phyloP scores from a whole-genome alignment of 768 basidiomycete species.

The Astraeus odoratus region DNA sequence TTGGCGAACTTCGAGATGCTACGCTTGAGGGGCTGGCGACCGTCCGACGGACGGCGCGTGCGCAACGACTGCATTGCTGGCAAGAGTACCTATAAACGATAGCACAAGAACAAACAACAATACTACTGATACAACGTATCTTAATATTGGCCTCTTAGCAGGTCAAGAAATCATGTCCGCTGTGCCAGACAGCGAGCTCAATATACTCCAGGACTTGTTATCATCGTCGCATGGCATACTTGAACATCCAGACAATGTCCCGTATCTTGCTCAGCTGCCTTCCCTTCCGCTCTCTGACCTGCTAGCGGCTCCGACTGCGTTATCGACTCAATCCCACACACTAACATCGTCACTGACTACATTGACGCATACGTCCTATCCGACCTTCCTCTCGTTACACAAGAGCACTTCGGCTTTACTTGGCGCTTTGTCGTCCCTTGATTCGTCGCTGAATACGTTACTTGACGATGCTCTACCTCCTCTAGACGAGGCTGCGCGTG shows the following conservation, averaged over 20 bases:
- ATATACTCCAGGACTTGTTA: slow-evolving; percentile 21
- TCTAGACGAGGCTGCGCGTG: slow-evolving; percentile 64
- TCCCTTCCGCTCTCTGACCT: slow-evolving; percentile 61
- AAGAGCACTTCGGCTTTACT: slow-evolving; percentile 68
- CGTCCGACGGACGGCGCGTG: no score
- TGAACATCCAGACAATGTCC: slow-evolving; percentile 21
- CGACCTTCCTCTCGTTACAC: slow-evolving; percentile 88
- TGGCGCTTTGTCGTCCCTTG: slow-evolving; percentile 66
- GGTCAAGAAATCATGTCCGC: slow-evolving; percentile 3
- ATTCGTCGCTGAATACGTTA: slow-evolving; percentile 64
- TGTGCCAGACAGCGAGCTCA: slow-evolving; percentile 13
- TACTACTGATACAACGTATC: slow-evolving; percentile 12
- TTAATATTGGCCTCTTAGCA: no score
- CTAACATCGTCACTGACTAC: slow-evolving; percentile 86
- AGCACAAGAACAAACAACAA: not conserved
- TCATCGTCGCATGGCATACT: slow-evolving; percentile 10
- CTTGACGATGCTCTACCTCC: slow-evolving; percentile 63
- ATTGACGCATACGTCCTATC: slow-evolving; percentile 85
- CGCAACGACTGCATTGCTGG: no score
- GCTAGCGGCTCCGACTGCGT: slow-evolving; percentile 62
- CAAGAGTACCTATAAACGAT: no score
- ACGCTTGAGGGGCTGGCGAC: no score
- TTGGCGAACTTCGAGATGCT: no score
- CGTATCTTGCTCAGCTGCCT: slow-evolving; percentile 62
- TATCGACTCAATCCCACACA: slow-evolving; percentile 80